Percentiles rank a stretch among this genome's conserved stretches.
These are phyloP conservation scores for Pseudocercospora cruenta DNA, from an alignment of 2,329 filamentous ascomycete species.

Conservation along the genomic window DNA sequence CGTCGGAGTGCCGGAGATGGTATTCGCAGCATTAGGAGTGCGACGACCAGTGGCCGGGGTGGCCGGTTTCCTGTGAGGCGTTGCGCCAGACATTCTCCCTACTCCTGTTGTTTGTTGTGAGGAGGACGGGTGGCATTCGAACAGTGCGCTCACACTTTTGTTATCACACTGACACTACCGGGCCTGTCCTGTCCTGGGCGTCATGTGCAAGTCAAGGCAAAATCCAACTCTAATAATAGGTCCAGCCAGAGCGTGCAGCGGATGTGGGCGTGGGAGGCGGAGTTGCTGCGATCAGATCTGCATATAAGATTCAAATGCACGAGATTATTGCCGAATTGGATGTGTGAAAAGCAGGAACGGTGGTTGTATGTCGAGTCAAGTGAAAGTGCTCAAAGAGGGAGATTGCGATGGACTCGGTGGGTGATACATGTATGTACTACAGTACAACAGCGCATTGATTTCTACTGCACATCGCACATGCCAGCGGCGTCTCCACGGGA, in stretches of 20 bases:
- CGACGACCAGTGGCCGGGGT: slow-evolving; percentile 22
- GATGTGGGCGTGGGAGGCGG: background rate
- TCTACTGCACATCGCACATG: background rate
- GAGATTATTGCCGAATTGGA: background rate
- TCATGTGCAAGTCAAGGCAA: background rate
- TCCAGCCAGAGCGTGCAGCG: background rate
- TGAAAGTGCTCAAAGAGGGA: background rate
- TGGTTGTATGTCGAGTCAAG: background rate
- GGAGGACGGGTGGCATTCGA: background rate
- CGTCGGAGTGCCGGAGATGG: slow-evolving; percentile 12
- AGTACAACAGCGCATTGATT: background rate
- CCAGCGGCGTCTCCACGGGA: slow-evolving; percentile 1
- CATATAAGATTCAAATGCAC: background rate
- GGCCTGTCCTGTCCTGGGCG: slow-evolving; percentile 1
- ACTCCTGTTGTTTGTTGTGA: background rate
- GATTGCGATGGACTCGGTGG: slow-evolving; percentile 9
- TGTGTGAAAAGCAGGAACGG: background rate
- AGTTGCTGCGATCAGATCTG: slow-evolving; percentile 11
- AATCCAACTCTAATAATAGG: slow-evolving; percentile 19
- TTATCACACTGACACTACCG: background rate
- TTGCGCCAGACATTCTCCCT: slow-evolving; percentile 16
- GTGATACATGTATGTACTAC: background rate
- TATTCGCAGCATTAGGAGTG: slow-evolving; percentile 23
- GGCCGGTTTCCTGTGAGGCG: slow-evolving; percentile 28
- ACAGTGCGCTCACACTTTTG: background rate